These are phyloP conservation scores for Polytrichum formosum DNA, from an alignment of 225 moss, liverwort and hornwort species.

Conservation along the genomic window DNA sequence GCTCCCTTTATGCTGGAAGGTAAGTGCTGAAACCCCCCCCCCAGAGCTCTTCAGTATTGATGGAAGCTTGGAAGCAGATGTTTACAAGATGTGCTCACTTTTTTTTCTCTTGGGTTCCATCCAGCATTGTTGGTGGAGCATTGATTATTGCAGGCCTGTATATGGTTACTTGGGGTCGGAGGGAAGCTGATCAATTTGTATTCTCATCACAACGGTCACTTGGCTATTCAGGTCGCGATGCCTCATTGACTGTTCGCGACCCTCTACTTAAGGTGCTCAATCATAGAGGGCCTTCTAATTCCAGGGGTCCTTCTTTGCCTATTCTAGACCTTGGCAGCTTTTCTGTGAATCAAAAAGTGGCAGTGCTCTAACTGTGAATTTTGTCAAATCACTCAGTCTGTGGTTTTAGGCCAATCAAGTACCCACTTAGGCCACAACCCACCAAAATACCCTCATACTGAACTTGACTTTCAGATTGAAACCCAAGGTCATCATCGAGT, in stretches of 20 bases:
- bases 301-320: constrained; percentile 38
- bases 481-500: no score
- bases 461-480: no score
- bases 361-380: constrained; percentile 6
- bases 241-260: constrained; percentile 50
- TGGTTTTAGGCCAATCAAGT: constrained; percentile 12
- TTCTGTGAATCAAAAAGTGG: constrained; percentile 31
- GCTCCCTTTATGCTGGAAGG: constrained; percentile 82
- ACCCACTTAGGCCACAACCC: no score
- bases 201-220: constrained; percentile 28
- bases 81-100: constrained; percentile 2
- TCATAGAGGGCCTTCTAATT: constrained; percentile 62
- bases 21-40: constrained; percentile 13
- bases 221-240: constrained; percentile 32
- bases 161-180: constrained; percentile 83
- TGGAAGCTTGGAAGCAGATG: neutral
- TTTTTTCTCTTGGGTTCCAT: constrained; percentile 20
- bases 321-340: constrained; percentile 45
- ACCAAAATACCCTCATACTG: no score
- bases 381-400: constrained; percentile 12
- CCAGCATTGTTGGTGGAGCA: constrained; percentile 71
- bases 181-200: constrained; percentile 50
- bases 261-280: constrained; percentile 92
- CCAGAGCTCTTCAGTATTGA: no score
- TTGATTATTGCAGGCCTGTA: constrained; percentile 71